Evolutionary conservation across 1,284 basidiomycete species (phyloP), one percentile per base, ranked within the genome.

Genomic region (Leccinum pachyderme): DNA sequence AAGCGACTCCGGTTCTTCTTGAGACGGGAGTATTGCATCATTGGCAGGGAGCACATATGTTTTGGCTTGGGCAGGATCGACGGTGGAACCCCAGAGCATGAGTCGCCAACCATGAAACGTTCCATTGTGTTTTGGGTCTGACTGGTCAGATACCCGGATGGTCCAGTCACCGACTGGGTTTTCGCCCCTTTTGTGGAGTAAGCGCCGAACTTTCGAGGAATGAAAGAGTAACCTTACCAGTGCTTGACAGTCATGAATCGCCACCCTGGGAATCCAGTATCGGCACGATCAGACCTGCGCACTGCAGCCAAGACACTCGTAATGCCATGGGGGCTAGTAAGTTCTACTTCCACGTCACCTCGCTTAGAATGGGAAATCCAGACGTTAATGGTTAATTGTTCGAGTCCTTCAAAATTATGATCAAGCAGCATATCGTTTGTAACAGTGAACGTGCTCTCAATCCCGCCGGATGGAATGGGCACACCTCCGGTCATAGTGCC

Each of bases 161-260:
- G 84, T 93, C 97, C 97, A 99, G 7, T 86, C 82, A 13, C 97
- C 97, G n/a, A 94, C 72, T 0, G 95, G 91, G 66, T 91, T 80
- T 75, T 99, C 97, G 48, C 90, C 95, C 94, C 93, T 96, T 62
- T 44, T 37, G 52, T 51, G 61, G 24, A 39, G 44, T 72, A n/a
- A 72, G 53, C 35, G 32, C 49, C 46, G 25, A 35, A 49, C 8
- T 27, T 22, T 53, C 37, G n/a, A 15, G 31, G 31, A 22, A 41
- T 12, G 11, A 22, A 46, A 52, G 15, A 53, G 33, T 12, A 6
- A 53, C 54, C 86, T 67, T 57, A 94, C 97, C 97, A 99, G 71
- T 99, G 97, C 74, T 99, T 99, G 54, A 99, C 84, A 25, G 87
- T 86, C 95, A 98, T 99, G 71, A 99, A 99, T 22, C 84, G 89